Evolutionary conservation across 208 protist species (phyloP), one percentile per base, ranked within the genome.

Genomic region (Trypanosoma caninum): DNA sequence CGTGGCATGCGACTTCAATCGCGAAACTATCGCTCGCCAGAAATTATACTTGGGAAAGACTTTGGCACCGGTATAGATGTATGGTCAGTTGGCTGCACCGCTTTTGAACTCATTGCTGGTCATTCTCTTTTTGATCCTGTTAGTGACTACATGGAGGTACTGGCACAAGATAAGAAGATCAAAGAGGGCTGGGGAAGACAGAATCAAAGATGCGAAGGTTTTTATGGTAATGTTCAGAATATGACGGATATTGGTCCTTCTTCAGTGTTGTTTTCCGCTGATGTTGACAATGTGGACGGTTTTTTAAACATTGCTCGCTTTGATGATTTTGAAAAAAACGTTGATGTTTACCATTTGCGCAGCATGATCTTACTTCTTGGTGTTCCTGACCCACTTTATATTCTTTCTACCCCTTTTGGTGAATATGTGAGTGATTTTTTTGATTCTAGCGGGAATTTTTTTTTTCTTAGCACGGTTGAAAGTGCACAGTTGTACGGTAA

Each of bases 31-130:
- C 84, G 87, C 44, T 46, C 79, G 0, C 87, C 84, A 5, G 87
- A 94, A 63, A 72, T 88, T 13, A 65, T 94, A 42, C 76, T 94
- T 10, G 86, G 86, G 25, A 52, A 80, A 30, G 70, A 89, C 22
- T 74, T 75, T 52, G 58, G 73, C 35, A 67, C 77, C 25, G 73
- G 76, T 13, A 74, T 83, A 23, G 87, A 94, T 58, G 59, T 94
- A 18, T 94, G 87, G 87, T 87, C 77, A 3, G 31, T 94, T 0
- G 87, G 72, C 18, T 94, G 87, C 66, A 74, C 89, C 40, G 79
- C 86, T 8, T 94, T 85, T 72, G 87, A 94, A 48, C 74, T 94
- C 50, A 58, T 94, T 44, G 77, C 70, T 18, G 87, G 82, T 1
- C 65, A 57, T 45, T 82, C 83, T 52, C 60, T 92, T 41, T 78